phyloP scores from a whole-genome alignment of 2,329 filamentous ascomycete genomes.

The Fusarium sp. region DNA sequence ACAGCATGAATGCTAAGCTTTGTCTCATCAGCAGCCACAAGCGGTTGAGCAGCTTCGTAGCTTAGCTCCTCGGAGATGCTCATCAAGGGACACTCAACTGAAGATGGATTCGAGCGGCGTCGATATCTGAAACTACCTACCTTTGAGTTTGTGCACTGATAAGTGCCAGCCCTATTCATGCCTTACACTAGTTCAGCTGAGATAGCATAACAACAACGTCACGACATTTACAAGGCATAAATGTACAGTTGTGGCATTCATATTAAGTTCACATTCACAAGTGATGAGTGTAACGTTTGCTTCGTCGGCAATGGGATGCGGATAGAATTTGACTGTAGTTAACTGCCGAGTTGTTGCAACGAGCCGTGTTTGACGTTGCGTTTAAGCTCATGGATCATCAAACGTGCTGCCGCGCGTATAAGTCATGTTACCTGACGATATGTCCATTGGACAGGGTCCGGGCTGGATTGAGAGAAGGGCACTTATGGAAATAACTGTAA shows the following conservation, averaged over 20 bases:
- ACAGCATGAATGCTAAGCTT: neutral
- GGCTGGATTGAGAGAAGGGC: neutral
- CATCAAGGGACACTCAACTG: neutral
- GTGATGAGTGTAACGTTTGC: neutral
- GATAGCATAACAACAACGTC: neutral
- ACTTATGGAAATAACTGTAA: neutral
- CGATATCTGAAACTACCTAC: neutral
- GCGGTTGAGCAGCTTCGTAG: neutral
- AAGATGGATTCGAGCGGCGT: neutral
- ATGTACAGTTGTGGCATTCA: neutral
- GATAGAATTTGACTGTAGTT: neutral
- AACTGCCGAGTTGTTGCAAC: neutral
- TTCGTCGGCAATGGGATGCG: neutral
- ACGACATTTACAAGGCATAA: neutral
- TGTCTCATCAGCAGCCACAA: neutral
- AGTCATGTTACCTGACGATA: neutral
- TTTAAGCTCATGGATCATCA: constrained; percentile 1
- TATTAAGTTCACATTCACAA: neutral
- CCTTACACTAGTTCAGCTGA: neutral
- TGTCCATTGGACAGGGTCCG: neutral
- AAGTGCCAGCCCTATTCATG: neutral
- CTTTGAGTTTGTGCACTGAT: neutral
- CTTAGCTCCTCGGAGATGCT: neutral
- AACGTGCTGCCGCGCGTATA: neutral
- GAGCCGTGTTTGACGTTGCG: neutral